These are phyloP conservation scores for Trypanosoma scelopori DNA, from an alignment of 208 protist genomes.

Conservation along the genomic window DNA sequence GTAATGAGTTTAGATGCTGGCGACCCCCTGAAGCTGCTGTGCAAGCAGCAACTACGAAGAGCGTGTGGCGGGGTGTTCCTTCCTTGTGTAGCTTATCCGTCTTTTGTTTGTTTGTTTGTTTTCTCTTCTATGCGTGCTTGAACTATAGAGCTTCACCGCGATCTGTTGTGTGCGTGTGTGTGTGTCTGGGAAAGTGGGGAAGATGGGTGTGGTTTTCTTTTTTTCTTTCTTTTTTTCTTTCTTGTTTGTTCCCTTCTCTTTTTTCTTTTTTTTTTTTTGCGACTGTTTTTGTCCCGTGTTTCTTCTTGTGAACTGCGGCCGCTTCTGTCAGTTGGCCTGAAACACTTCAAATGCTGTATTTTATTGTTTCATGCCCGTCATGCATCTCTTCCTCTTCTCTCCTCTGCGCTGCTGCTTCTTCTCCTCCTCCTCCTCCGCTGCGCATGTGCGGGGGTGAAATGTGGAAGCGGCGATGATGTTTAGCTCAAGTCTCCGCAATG, in stretches of 20 bases:
- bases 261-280: background rate
- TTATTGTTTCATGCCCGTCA: too few relatives aligned
- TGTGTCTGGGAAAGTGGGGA: too few relatives aligned
- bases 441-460: too few relatives aligned
- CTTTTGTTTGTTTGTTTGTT: constrained; percentile 1
- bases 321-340: too few relatives aligned
- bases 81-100: too few relatives aligned
- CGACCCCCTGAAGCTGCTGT: background rate
- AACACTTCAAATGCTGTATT: too few relatives aligned
- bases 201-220: constrained; percentile 4
- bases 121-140: background rate
- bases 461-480: background rate
- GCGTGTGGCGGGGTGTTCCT: too few relatives aligned
- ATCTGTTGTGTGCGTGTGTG: background rate
- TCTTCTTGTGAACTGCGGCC: too few relatives aligned
- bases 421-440: background rate
- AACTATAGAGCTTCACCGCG: background rate
- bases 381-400: too few relatives aligned
- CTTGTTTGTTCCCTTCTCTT: background rate
- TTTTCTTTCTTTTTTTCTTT: background rate
- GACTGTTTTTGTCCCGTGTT: background rate
- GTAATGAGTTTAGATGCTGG: background rate
- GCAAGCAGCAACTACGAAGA: background rate
- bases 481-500: background rate
- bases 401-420: too few relatives aligned